Base-by-base conservation (phyloP, 345 rosid species). In the Gossypium stocksii region DNA sequence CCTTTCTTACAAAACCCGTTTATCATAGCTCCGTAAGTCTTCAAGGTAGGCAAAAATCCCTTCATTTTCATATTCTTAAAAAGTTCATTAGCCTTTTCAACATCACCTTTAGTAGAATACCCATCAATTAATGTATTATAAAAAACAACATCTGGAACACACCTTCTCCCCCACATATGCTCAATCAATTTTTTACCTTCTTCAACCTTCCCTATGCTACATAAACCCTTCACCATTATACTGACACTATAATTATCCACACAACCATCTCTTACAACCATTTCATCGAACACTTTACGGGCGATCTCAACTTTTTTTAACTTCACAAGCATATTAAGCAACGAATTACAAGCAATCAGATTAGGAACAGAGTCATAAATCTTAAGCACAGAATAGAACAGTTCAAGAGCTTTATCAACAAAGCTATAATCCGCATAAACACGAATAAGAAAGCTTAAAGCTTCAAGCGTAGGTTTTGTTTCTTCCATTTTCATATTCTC, bases 121-220 rank as follows among this genome's bases (percentile, higher is more conserved):
- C 97, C 98, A 82, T 87, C 86, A 74, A 59, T 59, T 59, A 59
- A 59, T 16, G 64, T 59, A 59, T 59, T 59, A 92, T 92, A 94
- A 65, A 91, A 91, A 68, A 91, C 90, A 58, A 94, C 74, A 80
- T 91, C 89, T 0, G 98, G 97, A 56, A 91, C 63, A 76, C 98
- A 94, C 12, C 89, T 90, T 75, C 78, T 80, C 72, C 64, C 98
- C 92, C 90, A 92, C 65, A 83, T 74, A 51, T 85, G 82, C 84
- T 88, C 90, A 71, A 92, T 85, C 83, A 94, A 69, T 81, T 80
- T 83, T 74, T 68, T 70, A 72, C 94, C 64, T 25, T 25, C 64
- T 3, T 59, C 64, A 59, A 59, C 64, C 64, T 59, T 13, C 64
- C 64, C 64, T 59, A 25, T 25, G 17, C 76, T 83, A 83, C 98